Conservation (phyloP, 2,329 filamentous ascomycete species). For the Penicillium verrucosum region DNA sequence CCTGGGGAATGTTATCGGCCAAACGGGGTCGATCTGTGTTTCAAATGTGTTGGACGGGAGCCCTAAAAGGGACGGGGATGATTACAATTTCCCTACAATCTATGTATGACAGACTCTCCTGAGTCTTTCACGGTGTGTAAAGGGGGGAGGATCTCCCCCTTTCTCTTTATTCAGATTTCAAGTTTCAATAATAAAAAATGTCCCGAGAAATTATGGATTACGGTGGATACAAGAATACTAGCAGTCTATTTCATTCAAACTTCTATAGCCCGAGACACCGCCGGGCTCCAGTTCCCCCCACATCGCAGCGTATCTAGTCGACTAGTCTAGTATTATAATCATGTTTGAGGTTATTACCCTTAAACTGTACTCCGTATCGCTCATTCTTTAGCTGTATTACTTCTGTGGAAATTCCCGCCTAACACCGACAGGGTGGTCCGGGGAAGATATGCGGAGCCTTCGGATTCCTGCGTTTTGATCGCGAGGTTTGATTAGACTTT, state of each 20-base stretch:
- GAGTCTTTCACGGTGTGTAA: neutral
- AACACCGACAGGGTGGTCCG: conserved; percentile 27
- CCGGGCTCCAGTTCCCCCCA: conserved; percentile 26
- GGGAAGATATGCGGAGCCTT: conserved; percentile 29
- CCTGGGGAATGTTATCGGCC: conserved; percentile 26
- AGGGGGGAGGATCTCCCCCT: neutral
- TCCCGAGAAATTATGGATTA: conserved; percentile 14
- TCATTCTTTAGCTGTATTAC: conserved; percentile 13
- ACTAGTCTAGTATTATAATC: neutral
- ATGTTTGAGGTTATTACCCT: neutral
- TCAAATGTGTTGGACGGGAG: conserved; percentile 20
- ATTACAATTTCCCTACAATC: neutral
- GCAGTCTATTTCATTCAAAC: conserved; percentile 23
- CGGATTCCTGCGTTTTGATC: conserved; percentile 25
- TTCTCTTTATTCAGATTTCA: neutral
- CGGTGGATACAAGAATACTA: conserved; percentile 16
- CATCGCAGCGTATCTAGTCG: neutral
- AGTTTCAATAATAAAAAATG: neutral
- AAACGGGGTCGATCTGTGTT: conserved; percentile 25
- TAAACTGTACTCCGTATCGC: neutral
- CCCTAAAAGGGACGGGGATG: conserved; percentile 3
- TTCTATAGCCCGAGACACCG: conserved; percentile 19
- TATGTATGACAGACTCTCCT: conserved; percentile 4
- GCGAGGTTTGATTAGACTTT: conserved; percentile 14
- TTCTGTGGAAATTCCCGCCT: conserved; percentile 15